Evolutionary conservation across 768 basidiomycete species (phyloP), one percentile per base, ranked within the genome.

Genomic region (Naganishia antarctica): DNA sequence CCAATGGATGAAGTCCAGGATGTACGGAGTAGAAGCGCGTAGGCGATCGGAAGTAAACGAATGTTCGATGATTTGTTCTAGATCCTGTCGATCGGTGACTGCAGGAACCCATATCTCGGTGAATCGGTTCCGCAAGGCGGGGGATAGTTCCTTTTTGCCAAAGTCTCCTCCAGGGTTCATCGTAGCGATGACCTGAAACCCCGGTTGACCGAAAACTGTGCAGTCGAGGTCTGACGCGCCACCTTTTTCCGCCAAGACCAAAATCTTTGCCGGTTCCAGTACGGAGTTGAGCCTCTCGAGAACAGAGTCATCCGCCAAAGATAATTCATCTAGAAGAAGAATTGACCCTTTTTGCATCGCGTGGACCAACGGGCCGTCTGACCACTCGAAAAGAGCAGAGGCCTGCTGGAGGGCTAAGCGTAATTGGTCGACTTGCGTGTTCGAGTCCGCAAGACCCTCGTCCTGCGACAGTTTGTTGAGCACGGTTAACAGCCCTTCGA

Each of bases 81-180:
- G 79, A 74, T 99, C 96, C 5, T 73, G 70, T 18, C 85, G 81
- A 65, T 85, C 81, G 63, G 89, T 85, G 31, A 97, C 83, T 18
- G 86, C 80, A 3, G 94, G 93, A 0, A 99, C 96, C 94, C 96
- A 99, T 32, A 99, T 94, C 76, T 99, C 96, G 3, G 96, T 99
- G 79, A 99, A 99, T 4, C 96, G 85, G 78, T 98, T 99, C 21
- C 96, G 85, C 41, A 99, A 81, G 0, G 96, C 96, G 32, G 93
- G 94, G 1, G 96, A 98, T 1, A 99, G 80, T 74, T 99, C 96
- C 75, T 98, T 99, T 81, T 99, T 99, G 25, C 96, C 96, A 71
- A 93, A 98, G 73, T 99, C 96, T 15, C 96, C 96, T 21, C 96
- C 96, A 0, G 96, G 96, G 75, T 99, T 99, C 96, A 99, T 99